Conservation (phyloP, 345 rosid species). For the Nephelium lappaceum region DNA sequence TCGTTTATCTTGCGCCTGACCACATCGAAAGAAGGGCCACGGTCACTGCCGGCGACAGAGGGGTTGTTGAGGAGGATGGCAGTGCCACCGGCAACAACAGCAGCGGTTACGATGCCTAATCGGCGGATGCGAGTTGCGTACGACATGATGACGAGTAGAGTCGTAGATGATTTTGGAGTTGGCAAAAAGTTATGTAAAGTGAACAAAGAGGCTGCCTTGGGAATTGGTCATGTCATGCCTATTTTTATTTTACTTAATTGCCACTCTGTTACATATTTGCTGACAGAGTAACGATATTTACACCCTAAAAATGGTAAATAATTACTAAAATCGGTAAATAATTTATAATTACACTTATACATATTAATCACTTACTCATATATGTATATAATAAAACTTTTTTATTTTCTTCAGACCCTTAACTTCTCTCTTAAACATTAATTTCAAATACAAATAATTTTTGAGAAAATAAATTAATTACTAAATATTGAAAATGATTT, state of each 20-base stretch:
- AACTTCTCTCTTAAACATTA: too few relatives aligned
- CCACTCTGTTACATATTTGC: not conserved
- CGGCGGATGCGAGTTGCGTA: slow-evolving; percentile 63
- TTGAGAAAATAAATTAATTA: too few relatives aligned
- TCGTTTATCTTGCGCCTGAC: slow-evolving; percentile 53
- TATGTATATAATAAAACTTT: too few relatives aligned
- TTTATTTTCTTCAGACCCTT: too few relatives aligned
- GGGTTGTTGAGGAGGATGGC: slow-evolving; percentile 40
- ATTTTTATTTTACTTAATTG: slow-evolving; percentile 8
- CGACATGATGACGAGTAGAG: slow-evolving; percentile 40
- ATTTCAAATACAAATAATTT: too few relatives aligned
- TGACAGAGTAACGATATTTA: not conserved
- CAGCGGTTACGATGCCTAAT: slow-evolving; percentile 47
- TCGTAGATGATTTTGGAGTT: not conserved
- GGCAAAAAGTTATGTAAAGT: slow-evolving; percentile 21
- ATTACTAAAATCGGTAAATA: too few relatives aligned
- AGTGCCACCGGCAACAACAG: slow-evolving; percentile 42
- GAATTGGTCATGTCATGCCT: slow-evolving; percentile 26
- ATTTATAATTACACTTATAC: too few relatives aligned
- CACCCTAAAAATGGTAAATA: too few relatives aligned
- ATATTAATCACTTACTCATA: too few relatives aligned
- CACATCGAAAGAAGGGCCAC: slow-evolving; percentile 48
- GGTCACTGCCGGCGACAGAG: slow-evolving; percentile 55
- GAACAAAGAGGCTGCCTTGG: slow-evolving; percentile 23
- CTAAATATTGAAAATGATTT: too few relatives aligned